Evolutionary conservation across 1,284 basidiomycete genomes (phyloP).

Genomic region (Sutorius eximius): DNA sequence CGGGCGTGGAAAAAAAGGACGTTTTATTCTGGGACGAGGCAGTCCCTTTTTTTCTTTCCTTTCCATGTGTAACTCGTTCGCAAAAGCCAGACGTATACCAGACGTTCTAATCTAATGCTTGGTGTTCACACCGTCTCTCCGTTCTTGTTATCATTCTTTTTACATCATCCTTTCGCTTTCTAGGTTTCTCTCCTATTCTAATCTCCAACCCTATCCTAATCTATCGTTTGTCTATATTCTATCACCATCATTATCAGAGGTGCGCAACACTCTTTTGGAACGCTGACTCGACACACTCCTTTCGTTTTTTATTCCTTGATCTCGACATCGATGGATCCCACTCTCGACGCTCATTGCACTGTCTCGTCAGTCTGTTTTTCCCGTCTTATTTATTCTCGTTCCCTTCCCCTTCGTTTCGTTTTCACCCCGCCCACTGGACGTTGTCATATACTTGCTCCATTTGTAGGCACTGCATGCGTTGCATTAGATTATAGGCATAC

Average conservation of each 20-base stretch:
- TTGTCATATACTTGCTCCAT: not conserved
- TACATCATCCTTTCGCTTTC: not conserved
- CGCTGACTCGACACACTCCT: slow-evolving; percentile 6
- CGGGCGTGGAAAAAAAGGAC: not conserved
- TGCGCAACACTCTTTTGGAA: not conserved
- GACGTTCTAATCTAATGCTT: slow-evolving; percentile 16
- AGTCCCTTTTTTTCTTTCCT: not conserved
- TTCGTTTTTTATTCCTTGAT: not conserved
- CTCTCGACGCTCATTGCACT: slow-evolving; percentile 10
- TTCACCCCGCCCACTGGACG: no score
- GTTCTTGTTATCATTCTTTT: not conserved
- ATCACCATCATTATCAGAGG: slow-evolving; percentile 9
- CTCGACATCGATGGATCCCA: slow-evolving; percentile 1
- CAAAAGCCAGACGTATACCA: slow-evolving; percentile 22
- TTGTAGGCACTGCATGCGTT: slow-evolving; percentile 16
- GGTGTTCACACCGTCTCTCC: not conserved
- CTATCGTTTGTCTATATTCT: not conserved
- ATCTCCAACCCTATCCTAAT: not conserved
- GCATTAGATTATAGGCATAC: slow-evolving; percentile 12
- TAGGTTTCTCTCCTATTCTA: not conserved
- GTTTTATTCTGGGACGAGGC: slow-evolving; percentile 6
- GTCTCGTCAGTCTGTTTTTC: no score
- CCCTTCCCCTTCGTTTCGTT: not conserved
- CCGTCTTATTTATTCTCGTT: not conserved
- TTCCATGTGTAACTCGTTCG: slow-evolving; percentile 5